These are phyloP conservation scores for Pleurotus tuber-regium DNA, from an alignment of 768 basidiomycete genomes.

Conservation along the genomic window DNA sequence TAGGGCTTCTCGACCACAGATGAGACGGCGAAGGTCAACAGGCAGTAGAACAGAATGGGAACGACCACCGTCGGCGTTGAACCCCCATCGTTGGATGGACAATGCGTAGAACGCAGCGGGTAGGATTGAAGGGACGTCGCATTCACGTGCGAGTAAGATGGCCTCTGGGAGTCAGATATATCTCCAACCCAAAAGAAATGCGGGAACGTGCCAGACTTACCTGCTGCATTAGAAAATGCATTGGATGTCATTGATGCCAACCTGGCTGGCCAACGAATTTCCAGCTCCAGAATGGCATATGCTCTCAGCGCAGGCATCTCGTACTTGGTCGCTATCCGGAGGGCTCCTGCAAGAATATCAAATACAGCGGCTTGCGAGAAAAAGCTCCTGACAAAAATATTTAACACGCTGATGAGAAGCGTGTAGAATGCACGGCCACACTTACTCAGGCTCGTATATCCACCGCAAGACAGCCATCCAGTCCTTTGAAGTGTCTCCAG, in stretches of 20 bases:
- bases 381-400: constrained; percentile 22
- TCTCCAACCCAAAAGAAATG: background rate
- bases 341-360: constrained; percentile 22
- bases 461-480: constrained; percentile 28
- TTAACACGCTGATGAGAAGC: background rate
- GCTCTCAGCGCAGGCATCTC: constrained; percentile 26
- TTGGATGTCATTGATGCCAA: constrained; percentile 23
- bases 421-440: too few species aligned
- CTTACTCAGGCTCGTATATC: constrained; percentile 33
- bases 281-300: constrained; percentile 22
- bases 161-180: constrained; percentile 22
- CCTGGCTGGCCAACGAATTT: constrained; percentile 27
- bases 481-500: constrained; percentile 21
- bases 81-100: constrained; percentile 26
- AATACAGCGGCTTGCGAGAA: constrained; percentile 19
- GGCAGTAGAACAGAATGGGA: constrained; percentile 26
- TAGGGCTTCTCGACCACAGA: constrained; percentile 29
- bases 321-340: constrained; percentile 35
- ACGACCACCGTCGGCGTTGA: constrained; percentile 24
- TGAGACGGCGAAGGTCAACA: constrained; percentile 26
- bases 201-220: constrained; percentile 16
- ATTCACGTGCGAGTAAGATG: constrained; percentile 31
- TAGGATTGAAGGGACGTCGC: constrained; percentile 31
- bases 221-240: constrained; percentile 28
- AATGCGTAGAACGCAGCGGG: constrained; percentile 40